phyloP scores from a whole-genome alignment of 192 early-diverging fungal species.

The Geranomyces variabilis region DNA sequence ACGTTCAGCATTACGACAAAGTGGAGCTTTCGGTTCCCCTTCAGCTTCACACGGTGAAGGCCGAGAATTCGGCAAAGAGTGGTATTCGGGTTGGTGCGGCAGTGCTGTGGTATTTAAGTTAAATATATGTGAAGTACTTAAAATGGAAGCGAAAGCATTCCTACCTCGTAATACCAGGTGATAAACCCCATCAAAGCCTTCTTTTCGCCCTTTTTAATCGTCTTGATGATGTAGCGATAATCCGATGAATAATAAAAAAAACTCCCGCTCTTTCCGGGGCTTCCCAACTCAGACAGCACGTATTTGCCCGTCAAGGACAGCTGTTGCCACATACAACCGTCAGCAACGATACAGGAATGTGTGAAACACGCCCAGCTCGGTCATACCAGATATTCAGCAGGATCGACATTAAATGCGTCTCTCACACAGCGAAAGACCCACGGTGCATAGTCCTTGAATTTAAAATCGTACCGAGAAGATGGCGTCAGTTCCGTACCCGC shows the following conservation, averaged over 20 bases:
- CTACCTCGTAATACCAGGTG: slow-evolving; percentile 82
- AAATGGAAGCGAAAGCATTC: background rate
- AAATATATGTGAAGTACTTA: background rate
- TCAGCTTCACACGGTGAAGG: slow-evolving; percentile 93
- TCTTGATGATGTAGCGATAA: slow-evolving; percentile 99
- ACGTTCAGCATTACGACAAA: slow-evolving; percentile 99
- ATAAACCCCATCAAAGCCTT: slow-evolving; percentile 89
- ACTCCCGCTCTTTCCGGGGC: slow-evolving; percentile 92
- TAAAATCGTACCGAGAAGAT: slow-evolving; percentile 93
- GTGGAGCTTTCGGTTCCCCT: slow-evolving; percentile 91
- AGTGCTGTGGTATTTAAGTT: slow-evolving; percentile 55
- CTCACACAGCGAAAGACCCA: slow-evolving; percentile 94
- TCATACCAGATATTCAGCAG: slow-evolving; percentile 89
- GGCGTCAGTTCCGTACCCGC: slow-evolving; percentile 96
- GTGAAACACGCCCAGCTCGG: background rate
- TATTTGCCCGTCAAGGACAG: slow-evolving; percentile 94
- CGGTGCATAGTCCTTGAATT: slow-evolving; percentile 99
- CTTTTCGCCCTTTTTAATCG: slow-evolving; percentile 93
- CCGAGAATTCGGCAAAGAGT: slow-evolving; percentile 94
- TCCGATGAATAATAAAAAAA: slow-evolving; percentile 99
- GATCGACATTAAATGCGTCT: slow-evolving; percentile 84
- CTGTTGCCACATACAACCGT: slow-evolving; percentile 35
- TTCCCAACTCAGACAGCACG: slow-evolving; percentile 91
- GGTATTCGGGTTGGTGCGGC: slow-evolving; percentile 87
- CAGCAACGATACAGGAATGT: background rate